Evolutionary conservation across 176 grass and related monocot genomes (phyloP), one percentile per base, ranked within the genome.

Genomic region (Carex pumila): DNA sequence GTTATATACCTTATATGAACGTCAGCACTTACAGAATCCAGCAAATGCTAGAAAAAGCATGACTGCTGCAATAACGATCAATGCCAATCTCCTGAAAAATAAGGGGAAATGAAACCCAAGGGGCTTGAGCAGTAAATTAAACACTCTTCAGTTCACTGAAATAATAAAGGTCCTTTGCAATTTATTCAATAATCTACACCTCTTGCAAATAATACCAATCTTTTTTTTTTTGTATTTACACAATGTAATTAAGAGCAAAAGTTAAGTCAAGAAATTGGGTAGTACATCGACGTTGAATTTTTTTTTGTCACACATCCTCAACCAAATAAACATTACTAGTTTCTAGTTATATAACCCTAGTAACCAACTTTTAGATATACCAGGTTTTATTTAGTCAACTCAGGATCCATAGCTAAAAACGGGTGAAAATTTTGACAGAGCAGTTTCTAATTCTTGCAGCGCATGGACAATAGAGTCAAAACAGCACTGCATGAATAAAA

Each of bases 21-120:
- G 65, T 65, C 34, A 78, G 55, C 8, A 87, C 93, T 95, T 83
- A 99, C 96, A 65, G 37, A 99, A 95, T 83, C 96, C 96, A 85
- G 95, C 3, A 90, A 99, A 99, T 81, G 91, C 91, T 85, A 99
- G 79, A 80, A 92, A 62, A 82, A 95, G 91, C 96, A 99, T 99
- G 32, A 90, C 89, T 43, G 93, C 93, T 0, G 96, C 86, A 79
- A 99, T 3, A 36, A 99, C 47, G 55, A 99, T 82, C 80, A 99
- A 93, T 88, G 68, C 85, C 59, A 93, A 25, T 37, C 88, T 53
- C 87, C 96, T 99, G 89, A 86, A 86, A 89, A 86, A 89, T 71
- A 70, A 70, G 85, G 69, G 34, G 55, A 57, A 62, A 66, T 62
- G 45, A 83, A 82, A 15, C 72, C 73, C 73, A 45, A 9, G 74